A percentile compares a stretch with the other conserved stretches of the same genome.
Evolutionary conservation across 805 yeast genomes (phyloP).

Genomic region (Sungouiella thailandica): DNA sequence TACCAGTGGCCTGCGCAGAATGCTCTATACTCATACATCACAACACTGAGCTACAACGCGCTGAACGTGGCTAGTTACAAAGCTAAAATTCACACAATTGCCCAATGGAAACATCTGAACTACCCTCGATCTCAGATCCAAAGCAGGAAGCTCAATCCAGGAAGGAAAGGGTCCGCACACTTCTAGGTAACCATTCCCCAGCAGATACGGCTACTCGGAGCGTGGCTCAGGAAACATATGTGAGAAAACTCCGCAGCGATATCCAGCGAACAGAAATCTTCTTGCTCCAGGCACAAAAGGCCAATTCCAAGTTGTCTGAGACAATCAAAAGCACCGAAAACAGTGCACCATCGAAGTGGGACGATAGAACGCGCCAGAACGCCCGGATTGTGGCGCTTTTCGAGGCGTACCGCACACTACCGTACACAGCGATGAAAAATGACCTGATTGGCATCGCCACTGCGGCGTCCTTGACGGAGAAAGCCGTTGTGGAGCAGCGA

Average conservation of each 20-base stretch:
- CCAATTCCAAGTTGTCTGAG: slow-evolving; percentile 5
- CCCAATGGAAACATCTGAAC: too few relatives aligned
- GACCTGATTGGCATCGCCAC: slow-evolving; percentile 19
- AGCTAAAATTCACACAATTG: too few relatives aligned
- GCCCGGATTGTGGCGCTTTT: slow-evolving; percentile 11
- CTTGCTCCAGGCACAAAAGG: slow-evolving; percentile 11
- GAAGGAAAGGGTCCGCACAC: too few relatives aligned
- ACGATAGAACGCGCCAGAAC: slow-evolving; percentile 3
- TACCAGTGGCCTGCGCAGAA: too few relatives aligned
- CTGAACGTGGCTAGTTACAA: too few relatives aligned
- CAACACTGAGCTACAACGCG: too few relatives aligned
- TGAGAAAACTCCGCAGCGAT: slow-evolving; percentile 9
- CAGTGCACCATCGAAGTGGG: not conserved
- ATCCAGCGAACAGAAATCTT: slow-evolving; percentile 11
- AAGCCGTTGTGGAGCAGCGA: slow-evolving; percentile 10
- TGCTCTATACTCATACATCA: too few relatives aligned
- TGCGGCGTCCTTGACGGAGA: slow-evolving; percentile 11
- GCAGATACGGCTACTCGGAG: not conserved
- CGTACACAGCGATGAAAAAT: slow-evolving; percentile 14
- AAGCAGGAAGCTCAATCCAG: too few relatives aligned
- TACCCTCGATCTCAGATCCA: too few relatives aligned
- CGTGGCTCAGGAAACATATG: slow-evolving; percentile 10
- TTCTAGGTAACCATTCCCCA: too few relatives aligned
- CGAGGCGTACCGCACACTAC: slow-evolving; percentile 11
- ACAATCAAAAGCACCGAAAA: too few relatives aligned